Base-by-base conservation (phyloP, 176 grass and related monocot genomes). In the Hordeum vulgare region DNA sequence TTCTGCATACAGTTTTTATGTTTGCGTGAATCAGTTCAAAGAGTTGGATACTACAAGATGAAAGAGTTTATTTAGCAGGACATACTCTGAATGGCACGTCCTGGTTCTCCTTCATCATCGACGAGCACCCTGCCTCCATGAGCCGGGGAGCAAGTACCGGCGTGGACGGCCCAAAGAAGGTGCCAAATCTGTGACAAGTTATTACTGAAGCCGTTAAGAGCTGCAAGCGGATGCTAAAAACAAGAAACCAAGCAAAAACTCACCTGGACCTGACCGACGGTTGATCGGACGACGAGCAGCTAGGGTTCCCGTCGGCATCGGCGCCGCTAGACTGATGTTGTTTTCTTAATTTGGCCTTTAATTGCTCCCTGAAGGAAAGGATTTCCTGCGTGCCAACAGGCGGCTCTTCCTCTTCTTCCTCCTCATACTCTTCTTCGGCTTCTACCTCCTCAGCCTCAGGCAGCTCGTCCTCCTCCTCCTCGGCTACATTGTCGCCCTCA, bases 161-260 rank as follows among this genome's bases (percentile, higher is more conserved):
- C 15, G 78, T 73, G 18, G 96, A 94, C 73, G 92, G 90, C 15
- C 92, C 96, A 87, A 98, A 95, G 82, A 98, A 98, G 45, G 57
- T 93, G 44, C 95, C 95, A 66, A 91, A 97, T 79, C 95, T 94
- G 59, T 18, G 87, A 56, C 35, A 67, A 11, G 47, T 51, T 49
- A 34, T 41, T 70, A 11, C 14, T 35, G 27, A 74, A 26, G 2
- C 15, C 2, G 13, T 81, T 18, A 85, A 41, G 26, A 28, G 20
- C 13, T n/a, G 12, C 8, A 42, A 45, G 6, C 20, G 8, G 42
- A 58, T 44, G 24, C 17, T 29, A 53, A 1, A 11, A 72, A 11
- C 7, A 61, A 21, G 54, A 12, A 9, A 67, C 18, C 7, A 2
- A 72, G 14, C 9, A 8, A 33, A 78, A 24, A 62, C 41, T 73